Evolutionary conservation across 2,329 filamentous ascomycete species (phyloP).

Genomic region (Fusarium sp.): DNA sequence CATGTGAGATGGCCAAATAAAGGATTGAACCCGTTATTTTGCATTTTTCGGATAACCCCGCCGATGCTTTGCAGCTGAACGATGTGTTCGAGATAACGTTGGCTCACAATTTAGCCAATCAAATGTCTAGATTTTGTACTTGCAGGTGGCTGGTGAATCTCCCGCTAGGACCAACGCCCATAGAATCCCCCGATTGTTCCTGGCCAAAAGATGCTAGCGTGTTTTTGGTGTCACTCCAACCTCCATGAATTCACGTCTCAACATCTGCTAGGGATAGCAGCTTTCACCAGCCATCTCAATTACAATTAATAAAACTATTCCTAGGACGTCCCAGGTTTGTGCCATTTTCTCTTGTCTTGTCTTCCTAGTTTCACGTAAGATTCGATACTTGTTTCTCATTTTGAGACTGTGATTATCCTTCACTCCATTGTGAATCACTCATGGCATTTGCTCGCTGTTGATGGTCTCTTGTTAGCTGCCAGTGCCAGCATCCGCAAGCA

Average conservation of each 20-base stretch:
- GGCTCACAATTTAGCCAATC: slow-evolving; percentile 15
- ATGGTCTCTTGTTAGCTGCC: slow-evolving; percentile 22
- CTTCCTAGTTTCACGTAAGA: slow-evolving; percentile 25
- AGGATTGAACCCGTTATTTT: background rate
- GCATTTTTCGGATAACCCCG: background rate
- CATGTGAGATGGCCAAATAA: background rate
- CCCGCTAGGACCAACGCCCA: slow-evolving; percentile 12
- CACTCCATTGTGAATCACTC: slow-evolving; percentile 16
- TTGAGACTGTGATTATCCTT: background rate
- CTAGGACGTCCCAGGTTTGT: slow-evolving; percentile 15
- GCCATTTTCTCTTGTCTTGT: background rate
- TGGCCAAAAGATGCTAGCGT: slow-evolving; percentile 24
- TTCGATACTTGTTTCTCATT: slow-evolving; percentile 6
- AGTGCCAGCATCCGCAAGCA: slow-evolving; percentile 25
- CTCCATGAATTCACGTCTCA: slow-evolving; percentile 35
- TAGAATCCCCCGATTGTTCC: slow-evolving; percentile 27
- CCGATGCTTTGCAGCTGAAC: background rate
- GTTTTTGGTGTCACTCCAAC: slow-evolving; percentile 34
- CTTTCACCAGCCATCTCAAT: slow-evolving; percentile 42
- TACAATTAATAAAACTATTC: slow-evolving; percentile 38
- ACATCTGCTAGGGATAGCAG: slow-evolving; percentile 6
- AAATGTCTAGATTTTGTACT: background rate
- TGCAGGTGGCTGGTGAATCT: slow-evolving; percentile 28
- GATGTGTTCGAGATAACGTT: slow-evolving; percentile 1
- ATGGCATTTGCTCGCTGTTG: background rate